phyloP scores from a whole-genome alignment of 2,329 filamentous ascomycete genomes.

The Didymella glomerata region DNA sequence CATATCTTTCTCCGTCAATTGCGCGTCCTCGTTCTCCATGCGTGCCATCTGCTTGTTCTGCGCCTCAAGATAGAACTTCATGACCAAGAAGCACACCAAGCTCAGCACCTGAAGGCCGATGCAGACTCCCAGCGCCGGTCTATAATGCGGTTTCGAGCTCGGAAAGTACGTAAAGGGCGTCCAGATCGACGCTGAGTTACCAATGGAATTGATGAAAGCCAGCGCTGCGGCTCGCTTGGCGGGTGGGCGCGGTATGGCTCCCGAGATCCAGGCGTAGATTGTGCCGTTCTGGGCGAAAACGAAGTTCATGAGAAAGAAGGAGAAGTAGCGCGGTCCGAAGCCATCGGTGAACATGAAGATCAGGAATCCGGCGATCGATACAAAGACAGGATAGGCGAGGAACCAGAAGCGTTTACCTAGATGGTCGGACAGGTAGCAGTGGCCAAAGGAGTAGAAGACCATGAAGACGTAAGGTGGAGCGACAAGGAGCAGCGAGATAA shows the following conservation, averaged over 20 bases:
- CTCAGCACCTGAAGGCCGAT: slow-evolving; percentile 32
- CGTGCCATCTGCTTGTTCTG: slow-evolving; percentile 62
- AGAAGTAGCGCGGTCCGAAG: slow-evolving; percentile 65
- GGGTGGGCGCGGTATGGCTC: slow-evolving; percentile 60
- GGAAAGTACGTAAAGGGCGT: slow-evolving; percentile 53
- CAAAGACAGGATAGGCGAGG: slow-evolving; percentile 56
- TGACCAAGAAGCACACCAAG: slow-evolving; percentile 24
- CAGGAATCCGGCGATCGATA: slow-evolving; percentile 61
- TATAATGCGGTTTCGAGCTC: slow-evolving; percentile 29
- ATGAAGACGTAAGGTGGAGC: slow-evolving; percentile 68
- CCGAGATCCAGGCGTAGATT: slow-evolving; percentile 65
- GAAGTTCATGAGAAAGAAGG: slow-evolving; percentile 64
- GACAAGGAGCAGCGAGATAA: slow-evolving; percentile 64
- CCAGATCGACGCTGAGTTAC: slow-evolving; percentile 62
- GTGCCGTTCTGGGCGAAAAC: slow-evolving; percentile 65
- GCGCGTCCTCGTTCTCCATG: slow-evolving; percentile 59
- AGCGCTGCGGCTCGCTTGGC: slow-evolving; percentile 64
- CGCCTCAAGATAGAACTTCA: slow-evolving; percentile 36
- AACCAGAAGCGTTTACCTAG: slow-evolving; percentile 55
- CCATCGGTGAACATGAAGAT: slow-evolving; percentile 62
- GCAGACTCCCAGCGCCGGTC: slow-evolving; percentile 33
- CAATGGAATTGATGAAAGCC: slow-evolving; percentile 64
- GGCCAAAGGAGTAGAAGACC: slow-evolving; percentile 56
- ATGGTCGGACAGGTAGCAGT: slow-evolving; percentile 55
- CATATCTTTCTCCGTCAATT: slow-evolving; percentile 59